phyloP scores from a whole-genome alignment of 257 asterid species.

The Mitragyna speciosa region DNA sequence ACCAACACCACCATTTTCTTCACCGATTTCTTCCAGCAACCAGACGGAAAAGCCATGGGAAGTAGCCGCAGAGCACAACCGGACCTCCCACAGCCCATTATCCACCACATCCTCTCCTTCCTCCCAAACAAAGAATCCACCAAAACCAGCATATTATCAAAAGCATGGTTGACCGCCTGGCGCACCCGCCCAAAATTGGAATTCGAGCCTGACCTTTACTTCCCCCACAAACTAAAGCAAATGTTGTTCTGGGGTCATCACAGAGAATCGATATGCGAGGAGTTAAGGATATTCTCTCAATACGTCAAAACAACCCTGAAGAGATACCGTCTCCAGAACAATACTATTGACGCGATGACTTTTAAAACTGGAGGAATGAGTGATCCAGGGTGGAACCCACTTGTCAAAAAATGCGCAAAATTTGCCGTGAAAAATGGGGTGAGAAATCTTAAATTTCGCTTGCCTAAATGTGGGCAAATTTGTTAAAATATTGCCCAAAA shows the following conservation, averaged over 20 bases:
- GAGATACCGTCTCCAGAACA: background rate
- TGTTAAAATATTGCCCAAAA: too few relatives aligned
- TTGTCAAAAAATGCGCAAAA: background rate
- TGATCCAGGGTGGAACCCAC: background rate
- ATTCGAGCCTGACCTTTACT: background rate
- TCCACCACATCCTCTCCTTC: background rate
- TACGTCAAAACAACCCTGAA: background rate
- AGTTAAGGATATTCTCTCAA: background rate
- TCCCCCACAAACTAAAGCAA: background rate
- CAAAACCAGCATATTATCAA: background rate
- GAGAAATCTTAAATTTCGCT: background rate
- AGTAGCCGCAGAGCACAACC: too few relatives aligned
- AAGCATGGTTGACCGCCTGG: background rate
- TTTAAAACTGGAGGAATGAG: background rate
- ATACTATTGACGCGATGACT: background rate
- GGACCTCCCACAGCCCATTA: background rate
- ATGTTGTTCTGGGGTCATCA: fast-evolving
- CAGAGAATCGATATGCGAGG: background rate
- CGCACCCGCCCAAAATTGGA: background rate
- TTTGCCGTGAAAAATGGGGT: background rate
- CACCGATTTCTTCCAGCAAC: too few relatives aligned
- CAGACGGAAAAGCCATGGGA: too few relatives aligned
- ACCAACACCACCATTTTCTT: too few relatives aligned
- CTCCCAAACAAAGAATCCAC: background rate
- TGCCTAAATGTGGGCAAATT: too few relatives aligned